A percentile compares a stretch with the other conserved stretches of the same genome.
phyloP scores from a whole-genome alignment of 106 monocot genomes.

The Allium cepa region DNA sequence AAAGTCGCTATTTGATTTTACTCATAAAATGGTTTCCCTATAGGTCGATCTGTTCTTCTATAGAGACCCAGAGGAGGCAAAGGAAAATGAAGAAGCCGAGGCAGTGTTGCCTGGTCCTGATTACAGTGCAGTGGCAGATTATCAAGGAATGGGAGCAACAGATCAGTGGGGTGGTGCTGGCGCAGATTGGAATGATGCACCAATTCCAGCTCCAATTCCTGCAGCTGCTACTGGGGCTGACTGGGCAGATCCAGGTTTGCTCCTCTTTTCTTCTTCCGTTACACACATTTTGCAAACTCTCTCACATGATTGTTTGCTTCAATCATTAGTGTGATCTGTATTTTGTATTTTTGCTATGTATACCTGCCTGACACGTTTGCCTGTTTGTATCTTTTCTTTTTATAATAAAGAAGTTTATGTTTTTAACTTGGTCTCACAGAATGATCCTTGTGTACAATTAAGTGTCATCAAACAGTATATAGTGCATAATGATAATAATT shows the following conservation, averaged over 20 bases:
- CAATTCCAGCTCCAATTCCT: conserved; percentile 11
- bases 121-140: conserved; percentile 39
- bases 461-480: no score
- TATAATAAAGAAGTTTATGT: no score
- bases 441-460: no score
- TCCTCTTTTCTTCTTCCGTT: not conserved
- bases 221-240: conserved; percentile 23
- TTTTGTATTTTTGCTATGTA: not conserved
- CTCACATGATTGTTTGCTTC: not conserved
- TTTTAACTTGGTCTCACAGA: no score
- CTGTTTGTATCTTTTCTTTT: no score
- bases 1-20: no score
- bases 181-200: conserved; percentile 3
- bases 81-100: conserved; percentile 69
- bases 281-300: not conserved
- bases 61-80: conserved; percentile 74
- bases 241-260: conserved; percentile 7
- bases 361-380: not conserved
- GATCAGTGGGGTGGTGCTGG: conserved; percentile 17
- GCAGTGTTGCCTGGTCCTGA: conserved; percentile 31
- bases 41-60: conserved; percentile 89
- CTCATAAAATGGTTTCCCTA: not conserved
- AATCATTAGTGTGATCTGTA: not conserved
- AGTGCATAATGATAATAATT: no score
- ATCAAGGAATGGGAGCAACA: conserved; percentile 7